Conservation (phyloP, 495 filamentous ascomycete genomes). For the Lophiostoma macrostomum region DNA sequence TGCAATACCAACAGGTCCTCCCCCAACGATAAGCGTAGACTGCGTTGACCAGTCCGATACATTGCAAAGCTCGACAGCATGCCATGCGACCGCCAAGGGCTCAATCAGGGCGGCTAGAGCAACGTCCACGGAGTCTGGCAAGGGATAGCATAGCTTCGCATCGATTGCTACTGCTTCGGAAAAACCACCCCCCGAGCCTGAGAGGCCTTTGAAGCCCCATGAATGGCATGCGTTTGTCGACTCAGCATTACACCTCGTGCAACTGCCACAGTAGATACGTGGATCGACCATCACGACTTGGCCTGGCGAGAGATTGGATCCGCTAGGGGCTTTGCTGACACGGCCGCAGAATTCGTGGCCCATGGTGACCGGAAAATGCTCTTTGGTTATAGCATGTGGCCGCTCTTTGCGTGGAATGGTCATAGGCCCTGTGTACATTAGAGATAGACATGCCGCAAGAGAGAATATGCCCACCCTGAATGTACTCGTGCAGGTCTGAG, state of each 20-base stretch:
- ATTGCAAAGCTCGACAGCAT: constrained; percentile 17
- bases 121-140: constrained; percentile 28
- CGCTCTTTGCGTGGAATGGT: constrained; percentile 14
- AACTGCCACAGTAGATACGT: constrained; percentile 27
- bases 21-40: constrained; percentile 30
- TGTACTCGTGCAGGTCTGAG: constrained; percentile 37
- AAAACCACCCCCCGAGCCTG: constrained; percentile 32
- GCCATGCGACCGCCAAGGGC: constrained; percentile 36
- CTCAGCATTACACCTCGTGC: constrained; percentile 10
- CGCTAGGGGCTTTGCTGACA: constrained; percentile 20
- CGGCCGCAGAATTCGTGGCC: constrained; percentile 38
- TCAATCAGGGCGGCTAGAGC: constrained; percentile 33
- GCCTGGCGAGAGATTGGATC: constrained; percentile 24
- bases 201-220: constrained; percentile 36
- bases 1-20: constrained; percentile 36
- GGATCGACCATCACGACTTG: constrained; percentile 34
- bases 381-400: constrained; percentile 31
- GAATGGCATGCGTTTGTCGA: constrained; percentile 24
- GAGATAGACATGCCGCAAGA: neutral
- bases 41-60: constrained; percentile 11
- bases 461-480: constrained; percentile 5
- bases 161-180: constrained; percentile 29
- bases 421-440: constrained; percentile 18
- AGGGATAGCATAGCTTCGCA: constrained; percentile 22
- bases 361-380: constrained; percentile 28